These are phyloP conservation scores for Salix brachista DNA, from an alignment of 345 rosid genomes.

Conservation along the genomic window DNA sequence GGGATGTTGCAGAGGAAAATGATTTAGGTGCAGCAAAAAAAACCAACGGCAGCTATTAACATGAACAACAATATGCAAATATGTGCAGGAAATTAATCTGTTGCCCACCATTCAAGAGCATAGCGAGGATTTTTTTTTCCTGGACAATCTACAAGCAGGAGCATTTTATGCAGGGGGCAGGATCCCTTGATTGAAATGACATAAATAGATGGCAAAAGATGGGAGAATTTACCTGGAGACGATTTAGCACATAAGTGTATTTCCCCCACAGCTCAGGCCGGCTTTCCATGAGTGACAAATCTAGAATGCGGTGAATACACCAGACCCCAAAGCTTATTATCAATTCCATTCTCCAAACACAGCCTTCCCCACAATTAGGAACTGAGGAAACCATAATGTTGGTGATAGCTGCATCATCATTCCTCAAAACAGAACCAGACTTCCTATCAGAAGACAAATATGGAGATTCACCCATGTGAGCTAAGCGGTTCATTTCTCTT, in stretches of 20 bases:
- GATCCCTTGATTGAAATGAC: neutral
- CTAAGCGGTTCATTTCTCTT: slow-evolving; percentile 48
- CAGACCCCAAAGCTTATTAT: slow-evolving; percentile 92
- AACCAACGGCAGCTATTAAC: neutral
- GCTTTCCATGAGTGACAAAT: slow-evolving; percentile 90
- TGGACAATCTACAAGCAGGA: neutral
- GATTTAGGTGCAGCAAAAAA: neutral
- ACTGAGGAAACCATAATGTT: slow-evolving; percentile 51
- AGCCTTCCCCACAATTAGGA: slow-evolving; percentile 92
- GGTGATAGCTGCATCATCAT: slow-evolving; percentile 24
- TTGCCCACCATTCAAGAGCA: neutral
- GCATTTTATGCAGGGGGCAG: neutral
- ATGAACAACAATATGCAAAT: neutral
- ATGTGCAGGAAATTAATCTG: neutral
- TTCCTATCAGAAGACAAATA: slow-evolving; percentile 32
- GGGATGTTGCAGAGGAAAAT: neutral
- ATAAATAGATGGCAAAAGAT: neutral
- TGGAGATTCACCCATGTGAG: slow-evolving; percentile 45
- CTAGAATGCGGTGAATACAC: slow-evolving; percentile 92
- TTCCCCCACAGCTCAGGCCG: slow-evolving; percentile 99
- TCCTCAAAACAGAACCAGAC: slow-evolving; percentile 22
- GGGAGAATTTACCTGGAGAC: slow-evolving; percentile 69
- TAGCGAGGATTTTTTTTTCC: neutral
- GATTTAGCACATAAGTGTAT: slow-evolving; percentile 90
- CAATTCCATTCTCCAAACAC: slow-evolving; percentile 79